Evolutionary conservation across 1,284 basidiomycete species (phyloP), one percentile per base, ranked within the genome.

Genomic region (Mycena sp.): DNA sequence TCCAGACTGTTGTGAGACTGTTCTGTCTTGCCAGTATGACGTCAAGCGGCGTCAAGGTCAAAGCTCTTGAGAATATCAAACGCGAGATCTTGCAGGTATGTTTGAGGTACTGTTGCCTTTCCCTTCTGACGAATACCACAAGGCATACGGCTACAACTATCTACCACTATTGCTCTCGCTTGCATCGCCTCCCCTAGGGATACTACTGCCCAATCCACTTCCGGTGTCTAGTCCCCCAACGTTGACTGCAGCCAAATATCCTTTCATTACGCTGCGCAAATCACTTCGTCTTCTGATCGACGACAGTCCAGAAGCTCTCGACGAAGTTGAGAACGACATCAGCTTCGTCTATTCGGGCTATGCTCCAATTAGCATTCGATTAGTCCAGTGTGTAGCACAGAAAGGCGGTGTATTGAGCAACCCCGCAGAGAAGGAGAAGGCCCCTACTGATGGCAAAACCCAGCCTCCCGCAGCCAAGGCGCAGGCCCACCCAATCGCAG

Each of bases 281-380:
- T 87, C 90, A 0, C 83, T 99, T n/a, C 88, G 94, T 26, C 87
- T 99, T 23, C 85, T 99, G 37, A 95, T 98, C 67, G 97, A 99
- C 73, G 96, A 98, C 58, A 91, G 90, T 70, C 82, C 85, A 41
- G 90, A 92, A 69, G 85, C 86, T 16, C 76, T 89, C 37, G 91
- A 90, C 67, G 91, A 91, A 72, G 83, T 91, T 35, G 96, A 97
- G 70, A 93, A 93, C 72, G 98, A 99, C 76, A 93, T 99, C 72
- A 91, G 93, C 64, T 99, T 94, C 77, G 93, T 94, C 38, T 99
- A 98, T 80, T 98, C 95, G 1, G 98, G 98, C 10, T 99, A 96
- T 76, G 96, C 98, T 2, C 98, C 98, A 12, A 87, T 99, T 66
- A 95, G 92, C 71, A 79, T 98, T 7, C 88, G 98, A 12, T 84